Evolutionary conservation across 352 stramenopile genomes (phyloP).

Genomic region (Phytophthora uliginosa): DNA sequence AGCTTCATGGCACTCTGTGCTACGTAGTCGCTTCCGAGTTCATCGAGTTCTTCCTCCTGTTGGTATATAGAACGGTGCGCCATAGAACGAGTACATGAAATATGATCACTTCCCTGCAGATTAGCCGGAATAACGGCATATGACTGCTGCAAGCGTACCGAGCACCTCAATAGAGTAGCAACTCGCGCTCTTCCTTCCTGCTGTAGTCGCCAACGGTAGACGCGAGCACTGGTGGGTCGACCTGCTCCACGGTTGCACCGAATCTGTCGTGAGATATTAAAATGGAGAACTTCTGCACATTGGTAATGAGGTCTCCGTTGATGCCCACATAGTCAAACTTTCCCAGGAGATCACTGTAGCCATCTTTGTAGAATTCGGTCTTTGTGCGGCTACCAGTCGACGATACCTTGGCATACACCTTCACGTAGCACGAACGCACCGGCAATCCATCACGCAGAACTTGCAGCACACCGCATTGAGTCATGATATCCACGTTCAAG

Average conservation of each 20-base stretch:
- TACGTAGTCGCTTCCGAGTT: no score
- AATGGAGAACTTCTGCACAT: constrained; percentile 63
- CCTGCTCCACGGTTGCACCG: constrained; percentile 55
- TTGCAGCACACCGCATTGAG: constrained; percentile 63
- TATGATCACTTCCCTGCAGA: no score
- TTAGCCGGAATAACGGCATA: not conserved
- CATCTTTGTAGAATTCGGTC: constrained; percentile 84
- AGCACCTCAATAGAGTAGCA: constrained; percentile 42
- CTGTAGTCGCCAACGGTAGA: constrained; percentile 38
- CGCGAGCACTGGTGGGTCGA: constrained; percentile 53
- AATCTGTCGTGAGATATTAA: constrained; percentile 58
- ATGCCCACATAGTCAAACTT: constrained; percentile 80
- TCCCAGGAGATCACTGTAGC: constrained; percentile 80
- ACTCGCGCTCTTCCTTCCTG: constrained; percentile 32
- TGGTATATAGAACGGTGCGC: no score
- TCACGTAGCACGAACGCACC: constrained; percentile 70
- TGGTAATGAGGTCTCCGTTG: constrained; percentile 91
- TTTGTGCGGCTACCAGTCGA: constrained; percentile 16
- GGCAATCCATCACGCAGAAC: constrained; percentile 52
- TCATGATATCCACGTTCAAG: constrained; percentile 52
- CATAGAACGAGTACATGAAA: not conserved
- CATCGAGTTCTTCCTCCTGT: no score
- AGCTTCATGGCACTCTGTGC: no score
- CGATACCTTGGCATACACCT: constrained; percentile 67
- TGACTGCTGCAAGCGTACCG: not conserved